Conservation (phyloP, 768 basidiomycete genomes). For the Mycena crocata region DNA sequence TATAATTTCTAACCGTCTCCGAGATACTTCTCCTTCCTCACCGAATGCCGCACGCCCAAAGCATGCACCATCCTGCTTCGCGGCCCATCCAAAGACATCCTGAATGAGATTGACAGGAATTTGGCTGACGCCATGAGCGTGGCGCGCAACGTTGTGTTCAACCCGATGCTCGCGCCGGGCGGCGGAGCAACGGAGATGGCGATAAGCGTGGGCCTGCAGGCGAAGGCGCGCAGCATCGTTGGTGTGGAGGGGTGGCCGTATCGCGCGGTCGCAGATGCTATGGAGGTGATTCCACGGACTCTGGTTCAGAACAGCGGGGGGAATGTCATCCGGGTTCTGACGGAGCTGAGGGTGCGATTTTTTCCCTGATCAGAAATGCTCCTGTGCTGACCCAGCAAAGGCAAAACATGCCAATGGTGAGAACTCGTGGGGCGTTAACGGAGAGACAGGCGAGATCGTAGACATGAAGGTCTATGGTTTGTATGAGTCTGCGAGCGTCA, state of each 20-base stretch:
- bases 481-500: constrained; percentile 96
- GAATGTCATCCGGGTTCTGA: constrained; percentile 92
- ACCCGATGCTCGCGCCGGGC: constrained; percentile 93
- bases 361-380: not conserved
- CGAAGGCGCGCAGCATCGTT: constrained; percentile 80
- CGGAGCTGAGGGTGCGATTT: constrained; percentile 85
- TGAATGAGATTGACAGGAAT: constrained; percentile 98
- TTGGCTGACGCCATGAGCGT: constrained; percentile 98
- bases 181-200: constrained; percentile 99
- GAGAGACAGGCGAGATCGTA: constrained; percentile 94
- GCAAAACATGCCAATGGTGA: constrained; percentile 96
- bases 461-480: constrained; percentile 96
- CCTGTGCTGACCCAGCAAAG: constrained; percentile 51
- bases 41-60: constrained; percentile 90
- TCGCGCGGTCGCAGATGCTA: constrained; percentile 92
- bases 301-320: constrained; percentile 96
- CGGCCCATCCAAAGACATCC: constrained; percentile 96
- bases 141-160: constrained; percentile 96
- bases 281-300: constrained; percentile 97
- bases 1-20: constrained; percentile 4
- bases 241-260: constrained; percentile 95
- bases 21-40: constrained; percentile 97
- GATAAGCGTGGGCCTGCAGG: constrained; percentile 86
- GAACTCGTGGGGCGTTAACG: constrained; percentile 93
- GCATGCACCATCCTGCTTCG: constrained; percentile 98